phyloP scores from a whole-genome alignment of 2,329 filamentous ascomycete species.

The Periconia macrospinosa region DNA sequence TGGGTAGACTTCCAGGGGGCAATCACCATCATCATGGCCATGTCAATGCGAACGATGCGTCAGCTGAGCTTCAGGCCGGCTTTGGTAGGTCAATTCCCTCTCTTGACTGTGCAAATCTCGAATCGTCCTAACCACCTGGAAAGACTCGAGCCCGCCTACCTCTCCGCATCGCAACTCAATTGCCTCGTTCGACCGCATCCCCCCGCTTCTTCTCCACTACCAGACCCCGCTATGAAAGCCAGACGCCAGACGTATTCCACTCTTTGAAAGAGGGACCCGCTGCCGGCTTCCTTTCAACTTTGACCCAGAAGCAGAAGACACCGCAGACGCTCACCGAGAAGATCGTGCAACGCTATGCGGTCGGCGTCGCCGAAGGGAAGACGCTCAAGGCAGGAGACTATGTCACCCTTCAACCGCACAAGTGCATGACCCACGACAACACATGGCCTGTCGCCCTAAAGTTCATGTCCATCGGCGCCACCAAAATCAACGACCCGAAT shows the following conservation, averaged over 20 bases:
- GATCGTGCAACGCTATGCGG: conserved; percentile 80
- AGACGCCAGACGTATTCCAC: conserved; percentile 54
- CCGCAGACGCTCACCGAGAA: conserved; percentile 90
- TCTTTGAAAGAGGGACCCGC: conserved; percentile 62
- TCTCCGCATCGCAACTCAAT: conserved; percentile 26
- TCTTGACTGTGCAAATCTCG: neutral
- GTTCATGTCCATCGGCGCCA: conserved; percentile 81
- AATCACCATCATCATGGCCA: conserved; percentile 33
- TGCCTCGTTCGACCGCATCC: conserved; percentile 21
- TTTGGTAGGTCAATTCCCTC: conserved; percentile 25
- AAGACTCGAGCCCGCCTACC: conserved; percentile 30
- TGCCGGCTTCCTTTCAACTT: conserved; percentile 73
- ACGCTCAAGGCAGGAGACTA: conserved; percentile 80
- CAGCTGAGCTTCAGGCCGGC: conserved; percentile 33
- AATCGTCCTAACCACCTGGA: neutral
- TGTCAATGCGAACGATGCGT: conserved; percentile 40
- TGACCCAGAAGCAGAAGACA: conserved; percentile 50
- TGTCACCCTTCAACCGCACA: conserved; percentile 71
- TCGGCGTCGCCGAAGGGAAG: conserved; percentile 76
- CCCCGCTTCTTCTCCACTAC: conserved; percentile 32
- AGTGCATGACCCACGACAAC: conserved; percentile 88
- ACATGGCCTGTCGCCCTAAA: conserved; percentile 75
- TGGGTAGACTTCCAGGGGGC: neutral
- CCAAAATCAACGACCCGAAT: conserved; percentile 67
- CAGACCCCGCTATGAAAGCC: conserved; percentile 19